phyloP scores from a whole-genome alignment of 805 yeast genomes.

The Ogataea siamensis region DNA sequence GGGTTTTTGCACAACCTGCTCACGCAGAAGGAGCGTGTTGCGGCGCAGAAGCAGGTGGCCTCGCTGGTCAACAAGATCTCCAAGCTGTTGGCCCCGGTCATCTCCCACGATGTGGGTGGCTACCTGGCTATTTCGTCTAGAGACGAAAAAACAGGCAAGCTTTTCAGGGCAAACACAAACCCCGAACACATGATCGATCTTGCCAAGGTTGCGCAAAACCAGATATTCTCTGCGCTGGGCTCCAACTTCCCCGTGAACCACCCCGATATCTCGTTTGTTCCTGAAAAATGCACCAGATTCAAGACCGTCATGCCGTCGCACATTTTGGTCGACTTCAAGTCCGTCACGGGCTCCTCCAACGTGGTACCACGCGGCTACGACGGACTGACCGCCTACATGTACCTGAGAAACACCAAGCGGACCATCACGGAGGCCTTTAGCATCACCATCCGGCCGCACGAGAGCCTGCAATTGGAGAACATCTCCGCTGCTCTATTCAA shows the following conservation, averaged over 20 bases:
- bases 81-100: slow-evolving; percentile 49
- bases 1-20: slow-evolving; percentile 49
- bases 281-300: slow-evolving; percentile 47
- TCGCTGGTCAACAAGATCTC: slow-evolving; percentile 56
- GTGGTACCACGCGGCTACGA: slow-evolving; percentile 64
- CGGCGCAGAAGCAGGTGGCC: slow-evolving; percentile 51
- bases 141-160: slow-evolving; percentile 56
- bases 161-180: slow-evolving; percentile 36
- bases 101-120: slow-evolving; percentile 40
- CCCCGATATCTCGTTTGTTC: slow-evolving; percentile 37
- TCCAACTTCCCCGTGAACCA: slow-evolving; percentile 62
- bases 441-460: slow-evolving; percentile 57
- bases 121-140: slow-evolving; percentile 68
- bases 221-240: slow-evolving; percentile 66
- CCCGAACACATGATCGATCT: slow-evolving; percentile 39
- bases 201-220: slow-evolving; percentile 61
- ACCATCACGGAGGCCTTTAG: slow-evolving; percentile 79
- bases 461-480: slow-evolving; percentile 59
- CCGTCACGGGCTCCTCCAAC: slow-evolving; percentile 58
- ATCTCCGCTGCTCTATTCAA: slow-evolving; percentile 77
- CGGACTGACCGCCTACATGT: slow-evolving; percentile 71
- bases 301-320: slow-evolving; percentile 56
- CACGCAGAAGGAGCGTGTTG: slow-evolving; percentile 50
- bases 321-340: slow-evolving; percentile 72
- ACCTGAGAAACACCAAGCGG: slow-evolving; percentile 59